Conservation (phyloP, 345 rosid species). For the Firmiana major region DNA sequence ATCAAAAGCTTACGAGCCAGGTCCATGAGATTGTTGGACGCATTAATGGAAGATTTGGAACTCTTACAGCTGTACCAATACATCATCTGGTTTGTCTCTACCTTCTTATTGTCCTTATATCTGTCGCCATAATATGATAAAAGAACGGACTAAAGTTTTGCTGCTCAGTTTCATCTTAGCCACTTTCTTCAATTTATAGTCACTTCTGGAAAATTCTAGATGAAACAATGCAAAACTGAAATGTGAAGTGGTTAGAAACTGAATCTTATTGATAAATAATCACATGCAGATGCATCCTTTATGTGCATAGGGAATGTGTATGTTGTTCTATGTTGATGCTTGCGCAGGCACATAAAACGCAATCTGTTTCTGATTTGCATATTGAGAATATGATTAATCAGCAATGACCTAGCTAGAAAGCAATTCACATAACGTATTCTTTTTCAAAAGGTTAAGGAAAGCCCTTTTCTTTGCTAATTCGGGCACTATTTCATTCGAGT, state of each 20-base stretch:
- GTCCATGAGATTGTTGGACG: slow-evolving; percentile 67
- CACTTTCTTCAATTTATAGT: background rate
- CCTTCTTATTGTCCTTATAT: slow-evolving; percentile 17
- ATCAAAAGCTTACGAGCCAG: slow-evolving; percentile 61
- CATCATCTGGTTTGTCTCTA: slow-evolving; percentile 53
- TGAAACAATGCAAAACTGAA: background rate
- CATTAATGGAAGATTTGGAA: slow-evolving; percentile 63
- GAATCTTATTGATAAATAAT: background rate
- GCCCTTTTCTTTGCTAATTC: background rate
- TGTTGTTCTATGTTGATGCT: background rate
- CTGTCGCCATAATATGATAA: background rate
- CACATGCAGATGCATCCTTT: background rate
- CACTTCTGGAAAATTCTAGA: background rate
- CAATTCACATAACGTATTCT: background rate
- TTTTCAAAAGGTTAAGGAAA: background rate
- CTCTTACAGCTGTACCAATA: slow-evolving; percentile 56
- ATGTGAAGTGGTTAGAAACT: background rate
- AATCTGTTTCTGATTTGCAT: background rate
- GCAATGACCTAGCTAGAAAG: background rate
- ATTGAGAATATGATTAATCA: background rate
- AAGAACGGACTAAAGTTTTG: background rate
- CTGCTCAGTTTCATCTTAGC: background rate
- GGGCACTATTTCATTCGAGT: background rate
- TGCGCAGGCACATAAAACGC: background rate
- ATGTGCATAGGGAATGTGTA: background rate